Base-by-base conservation (phyloP, 257 asterid genomes). In the Gentiana macrophylla region DNA sequence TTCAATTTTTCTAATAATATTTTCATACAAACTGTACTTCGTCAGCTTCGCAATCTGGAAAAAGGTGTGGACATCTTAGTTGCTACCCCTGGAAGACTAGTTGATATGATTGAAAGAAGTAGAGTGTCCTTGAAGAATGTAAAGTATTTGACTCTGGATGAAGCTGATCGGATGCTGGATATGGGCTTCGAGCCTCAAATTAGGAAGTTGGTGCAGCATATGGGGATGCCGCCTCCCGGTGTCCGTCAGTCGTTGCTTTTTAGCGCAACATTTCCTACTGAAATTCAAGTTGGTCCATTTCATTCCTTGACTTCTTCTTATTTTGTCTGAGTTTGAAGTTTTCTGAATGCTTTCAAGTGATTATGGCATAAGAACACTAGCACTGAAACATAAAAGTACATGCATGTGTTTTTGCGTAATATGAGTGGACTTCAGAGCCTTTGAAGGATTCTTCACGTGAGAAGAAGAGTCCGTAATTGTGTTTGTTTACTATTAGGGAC, bases 161-260 rank as follows among this genome's bases (percentile, higher is more conserved):
- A 85, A 67, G 94, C 92, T 35, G 94, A 85, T 12, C 49, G 94
- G 58, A 85, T 85, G 94, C 62, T 85, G 66, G 92, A 85, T 52
- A 85, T 85, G 94, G 94, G 94, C n/a, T 82, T 85, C 38, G 94
- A 85, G 68, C 86, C 72, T 45, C 86, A 85, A 59, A 76, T 85
- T 10, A 74, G 89, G 1, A 70, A 37, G 62, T 80, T 85, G 56
- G 89, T 85, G 50, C 77, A 76, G 73, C 77, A 72, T 60, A 57
- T 74, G 79, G 82, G 55, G 55, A 85, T 85, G 92, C 94, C 92
- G 53, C 81, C 74, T 6, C 79, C 94, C 0, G 81, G 89, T 35
- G 45, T 52, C 10, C 70, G 94, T 57, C 94, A 82, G 69, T 82
- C 94, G 0, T 60, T 82, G 86, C 94, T 85, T 37, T 85, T 85